phyloP scores from a whole-genome alignment of 2,329 filamentous ascomycete species.

The Phyllosticta paracitricarpa region DNA sequence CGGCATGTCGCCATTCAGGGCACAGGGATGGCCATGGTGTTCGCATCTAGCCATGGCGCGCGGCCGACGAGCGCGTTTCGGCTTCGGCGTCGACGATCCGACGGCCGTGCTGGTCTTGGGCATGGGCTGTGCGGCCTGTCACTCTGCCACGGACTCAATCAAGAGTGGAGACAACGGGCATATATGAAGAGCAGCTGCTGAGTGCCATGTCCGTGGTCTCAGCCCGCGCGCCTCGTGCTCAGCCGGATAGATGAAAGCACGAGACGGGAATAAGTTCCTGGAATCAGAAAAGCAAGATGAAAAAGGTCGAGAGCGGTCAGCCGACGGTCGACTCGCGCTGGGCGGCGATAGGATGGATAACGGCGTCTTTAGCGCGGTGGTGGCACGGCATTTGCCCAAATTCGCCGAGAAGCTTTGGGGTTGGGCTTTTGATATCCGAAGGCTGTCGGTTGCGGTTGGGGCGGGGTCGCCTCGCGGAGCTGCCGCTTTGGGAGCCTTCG shows the following conservation, averaged over 20 bases:
- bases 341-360: not conserved
- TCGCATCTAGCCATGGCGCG: not conserved
- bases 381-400: not conserved
- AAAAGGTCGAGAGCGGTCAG: not conserved
- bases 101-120: not conserved
- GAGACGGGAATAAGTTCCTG: not conserved
- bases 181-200: not conserved
- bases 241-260: too few relatives aligned
- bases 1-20: not conserved
- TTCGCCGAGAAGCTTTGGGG: not conserved
- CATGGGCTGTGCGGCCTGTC: not conserved
- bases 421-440: too few relatives aligned
- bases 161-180: not conserved
- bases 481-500: too few relatives aligned
- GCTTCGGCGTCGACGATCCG: not conserved
- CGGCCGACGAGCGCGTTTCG: not conserved
- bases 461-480: too few relatives aligned
- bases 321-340: not conserved
- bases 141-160: not conserved
- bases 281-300: not conserved
- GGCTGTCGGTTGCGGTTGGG: too few relatives aligned
- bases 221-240: too few relatives aligned
- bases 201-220: too few relatives aligned
- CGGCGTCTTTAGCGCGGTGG: not conserved
- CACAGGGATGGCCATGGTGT: not conserved